Percentiles rank a stretch among this genome's conserved stretches.
These are phyloP conservation scores for Cudoniella acicularis DNA, from an alignment of 495 filamentous ascomycete genomes.

Conservation along the genomic window DNA sequence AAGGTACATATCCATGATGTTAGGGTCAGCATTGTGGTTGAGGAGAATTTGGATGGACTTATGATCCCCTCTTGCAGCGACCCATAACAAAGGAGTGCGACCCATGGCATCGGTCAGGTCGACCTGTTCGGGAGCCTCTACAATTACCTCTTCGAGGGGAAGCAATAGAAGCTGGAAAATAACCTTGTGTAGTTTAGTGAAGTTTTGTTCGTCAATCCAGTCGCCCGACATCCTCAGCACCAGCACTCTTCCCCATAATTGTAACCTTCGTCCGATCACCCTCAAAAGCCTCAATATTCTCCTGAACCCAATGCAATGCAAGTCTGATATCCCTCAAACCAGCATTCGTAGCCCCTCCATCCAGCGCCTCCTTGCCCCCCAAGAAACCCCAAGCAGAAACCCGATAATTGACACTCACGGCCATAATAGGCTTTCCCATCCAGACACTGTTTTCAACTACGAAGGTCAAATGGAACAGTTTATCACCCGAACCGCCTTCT, in stretches of 20 bases:
- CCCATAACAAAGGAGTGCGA: constrained; percentile 34
- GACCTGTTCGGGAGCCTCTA: constrained; percentile 18
- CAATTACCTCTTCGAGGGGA: constrained; percentile 25
- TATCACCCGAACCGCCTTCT: constrained; percentile 38
- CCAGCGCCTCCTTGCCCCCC: constrained; percentile 39
- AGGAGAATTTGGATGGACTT: constrained; percentile 21
- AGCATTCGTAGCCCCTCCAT: constrained; percentile 54
- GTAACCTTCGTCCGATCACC: constrained; percentile 65
- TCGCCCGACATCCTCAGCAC: constrained; percentile 49
- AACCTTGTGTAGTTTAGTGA: constrained; percentile 29
- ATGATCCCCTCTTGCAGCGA: constrained; percentile 28
- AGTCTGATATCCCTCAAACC: constrained; percentile 65
- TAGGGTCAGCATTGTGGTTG: constrained; percentile 27
- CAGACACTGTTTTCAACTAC: constrained; percentile 41
- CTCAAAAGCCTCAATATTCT: constrained; percentile 65
- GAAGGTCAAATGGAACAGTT: constrained; percentile 41
- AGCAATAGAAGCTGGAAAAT: constrained; percentile 25
- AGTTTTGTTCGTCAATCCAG: constrained; percentile 31
- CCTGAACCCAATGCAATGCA: constrained; percentile 70
- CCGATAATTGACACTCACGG: constrained; percentile 59
- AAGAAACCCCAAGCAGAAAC: constrained; percentile 64
- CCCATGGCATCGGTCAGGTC: constrained; percentile 18
- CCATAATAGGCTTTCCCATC: constrained; percentile 49
- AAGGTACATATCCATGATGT: constrained; percentile 24
- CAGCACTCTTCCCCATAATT: constrained; percentile 68